Percentiles rank a stretch among this genome's conserved stretches.
phyloP scores from a whole-genome alignment of 2,329 filamentous ascomycete species.

The Neophaeococcomyces mojaviensis region DNA sequence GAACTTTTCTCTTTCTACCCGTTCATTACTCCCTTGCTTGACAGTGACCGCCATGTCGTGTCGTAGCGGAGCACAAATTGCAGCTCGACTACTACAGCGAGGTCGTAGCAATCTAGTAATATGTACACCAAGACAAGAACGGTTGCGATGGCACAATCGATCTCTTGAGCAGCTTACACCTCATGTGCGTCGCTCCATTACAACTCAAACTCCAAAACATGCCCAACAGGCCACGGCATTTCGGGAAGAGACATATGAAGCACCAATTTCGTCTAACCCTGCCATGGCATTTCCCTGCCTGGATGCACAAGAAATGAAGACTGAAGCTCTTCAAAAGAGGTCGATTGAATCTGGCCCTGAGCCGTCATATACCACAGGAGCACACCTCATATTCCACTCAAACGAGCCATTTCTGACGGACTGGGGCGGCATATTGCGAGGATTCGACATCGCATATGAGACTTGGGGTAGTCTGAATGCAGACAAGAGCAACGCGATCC shows the following conservation, averaged over 20 bases:
- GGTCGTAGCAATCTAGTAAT: constrained; percentile 11
- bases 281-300: constrained; percentile 86
- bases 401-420: constrained; percentile 71
- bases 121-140: constrained; percentile 1
- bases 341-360: constrained; percentile 74
- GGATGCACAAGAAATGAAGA: constrained; percentile 71
- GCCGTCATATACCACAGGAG: constrained; percentile 85
- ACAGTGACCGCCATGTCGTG: constrained; percentile 13
- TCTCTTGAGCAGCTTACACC: not conserved
- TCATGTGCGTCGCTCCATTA: not conserved
- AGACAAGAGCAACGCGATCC: constrained; percentile 77
- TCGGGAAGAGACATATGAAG: constrained; percentile 21
- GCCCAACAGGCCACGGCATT: constrained; percentile 17
- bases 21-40: not conserved
- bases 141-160: constrained; percentile 5
- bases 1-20: too few species aligned
- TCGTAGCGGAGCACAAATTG: constrained; percentile 20
- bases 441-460: constrained; percentile 88
- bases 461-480: constrained; percentile 78
- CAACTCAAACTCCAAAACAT: constrained; percentile 4
- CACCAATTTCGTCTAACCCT: constrained; percentile 57
- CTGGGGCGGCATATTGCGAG: constrained; percentile 86
- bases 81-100: constrained; percentile 19
- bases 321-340: constrained; percentile 55
- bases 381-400: constrained; percentile 71